phyloP scores from a whole-genome alignment of 2,329 filamentous ascomycete species.

The Fusarium sp. region DNA sequence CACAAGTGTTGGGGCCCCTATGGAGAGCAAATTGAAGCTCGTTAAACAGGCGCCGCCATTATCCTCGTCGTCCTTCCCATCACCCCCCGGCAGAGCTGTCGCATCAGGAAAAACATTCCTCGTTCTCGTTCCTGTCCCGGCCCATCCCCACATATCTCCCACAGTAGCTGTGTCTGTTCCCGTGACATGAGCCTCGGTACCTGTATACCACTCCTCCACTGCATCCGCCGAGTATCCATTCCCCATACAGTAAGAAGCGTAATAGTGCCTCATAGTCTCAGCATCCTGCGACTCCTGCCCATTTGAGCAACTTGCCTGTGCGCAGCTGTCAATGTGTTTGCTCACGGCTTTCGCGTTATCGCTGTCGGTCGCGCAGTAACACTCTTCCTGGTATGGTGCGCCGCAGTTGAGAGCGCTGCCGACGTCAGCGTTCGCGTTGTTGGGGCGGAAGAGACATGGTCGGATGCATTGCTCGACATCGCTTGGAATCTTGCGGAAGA shows the following conservation, averaged over 20 bases:
- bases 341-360: neutral
- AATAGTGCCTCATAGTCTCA: neutral
- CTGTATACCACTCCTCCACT: neutral
- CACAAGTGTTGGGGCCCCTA: rapidly evolving
- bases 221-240: neutral
- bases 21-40: rapidly evolving
- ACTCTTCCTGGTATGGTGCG: neutral
- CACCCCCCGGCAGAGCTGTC: too few species aligned
- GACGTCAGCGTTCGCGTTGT: neutral
- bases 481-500: neutral
- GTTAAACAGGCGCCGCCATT: rapidly evolving
- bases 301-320: neutral
- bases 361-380: neutral
- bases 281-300: neutral
- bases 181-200: neutral
- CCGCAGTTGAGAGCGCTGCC: neutral
- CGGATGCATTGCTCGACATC: neutral
- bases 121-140: neutral
- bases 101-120: neutral
- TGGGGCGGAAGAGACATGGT: conserved; percentile 2
- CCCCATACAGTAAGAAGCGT: neutral
- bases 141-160: neutral
- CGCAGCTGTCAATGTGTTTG: neutral
- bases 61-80: neutral
- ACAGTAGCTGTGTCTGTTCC: neutral